These are phyloP conservation scores for Termitomyces sp. DNA, from an alignment of 768 basidiomycete species.

Conservation along the genomic window DNA sequence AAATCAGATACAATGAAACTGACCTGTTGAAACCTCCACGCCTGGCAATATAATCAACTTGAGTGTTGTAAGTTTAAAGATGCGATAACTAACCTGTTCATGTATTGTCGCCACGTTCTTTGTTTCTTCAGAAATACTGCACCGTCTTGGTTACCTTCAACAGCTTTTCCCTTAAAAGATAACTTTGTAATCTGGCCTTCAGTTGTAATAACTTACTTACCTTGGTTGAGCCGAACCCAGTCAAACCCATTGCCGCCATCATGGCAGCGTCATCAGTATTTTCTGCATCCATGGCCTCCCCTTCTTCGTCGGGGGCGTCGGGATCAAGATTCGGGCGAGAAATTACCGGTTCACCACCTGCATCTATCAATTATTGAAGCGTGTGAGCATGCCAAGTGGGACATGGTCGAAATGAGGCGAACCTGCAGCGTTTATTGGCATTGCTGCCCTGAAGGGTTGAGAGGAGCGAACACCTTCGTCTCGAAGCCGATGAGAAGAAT, in stretches of 20 bases:
- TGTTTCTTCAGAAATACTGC: constrained; percentile 67
- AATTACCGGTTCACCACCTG: constrained; percentile 4
- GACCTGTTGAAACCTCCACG: constrained; percentile 87
- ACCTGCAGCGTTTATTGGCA: constrained; percentile 10
- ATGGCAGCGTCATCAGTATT: constrained; percentile 75
- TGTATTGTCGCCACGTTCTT: constrained; percentile 95
- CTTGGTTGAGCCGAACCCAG: constrained; percentile 88
- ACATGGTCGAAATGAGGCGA: background rate
- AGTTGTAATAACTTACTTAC: constrained; percentile 32
- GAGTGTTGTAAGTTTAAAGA: background rate
- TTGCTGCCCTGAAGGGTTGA: constrained; percentile 7
- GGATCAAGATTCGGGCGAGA: constrained; percentile 34
- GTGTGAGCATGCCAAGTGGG: background rate
- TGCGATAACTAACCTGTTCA: constrained; percentile 74
- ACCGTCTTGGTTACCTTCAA: constrained; percentile 82
- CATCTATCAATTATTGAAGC: background rate
- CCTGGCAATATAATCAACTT: constrained; percentile 31
- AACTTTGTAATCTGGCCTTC: background rate
- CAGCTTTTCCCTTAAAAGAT: constrained; percentile 64
- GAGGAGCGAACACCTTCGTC: constrained; percentile 11
- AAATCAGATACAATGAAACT: constrained; percentile 1
- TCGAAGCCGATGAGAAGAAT: background rate
- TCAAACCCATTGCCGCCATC: constrained; percentile 88
- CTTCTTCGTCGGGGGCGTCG: constrained; percentile 40
- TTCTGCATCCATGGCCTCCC: constrained; percentile 49